Conservation (phyloP, 2,329 filamentous ascomycete species). For the Dothidotthia symphoricarpi region DNA sequence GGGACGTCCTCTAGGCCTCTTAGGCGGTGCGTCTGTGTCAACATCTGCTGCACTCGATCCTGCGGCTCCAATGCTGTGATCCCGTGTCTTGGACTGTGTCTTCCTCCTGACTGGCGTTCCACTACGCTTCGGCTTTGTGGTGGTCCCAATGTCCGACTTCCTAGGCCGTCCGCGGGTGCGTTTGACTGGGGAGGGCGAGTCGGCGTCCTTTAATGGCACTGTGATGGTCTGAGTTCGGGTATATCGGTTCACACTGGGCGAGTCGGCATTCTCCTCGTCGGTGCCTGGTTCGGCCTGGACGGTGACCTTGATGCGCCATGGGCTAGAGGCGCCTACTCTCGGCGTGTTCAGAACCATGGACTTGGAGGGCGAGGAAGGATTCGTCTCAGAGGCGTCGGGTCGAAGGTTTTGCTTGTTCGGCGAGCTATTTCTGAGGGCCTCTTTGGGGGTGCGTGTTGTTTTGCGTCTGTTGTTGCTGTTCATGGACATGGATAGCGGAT, state of each 20-base stretch:
- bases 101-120: slow-evolving; percentile 35
- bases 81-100: slow-evolving; percentile 25
- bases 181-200: slow-evolving; percentile 39
- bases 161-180: slow-evolving; percentile 38
- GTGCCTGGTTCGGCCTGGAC: slow-evolving; percentile 48
- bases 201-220: slow-evolving; percentile 44
- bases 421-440: slow-evolving; percentile 30
- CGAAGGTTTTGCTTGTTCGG: slow-evolving; percentile 30
- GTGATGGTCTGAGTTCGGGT: slow-evolving; percentile 40
- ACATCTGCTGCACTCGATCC: slow-evolving; percentile 25
- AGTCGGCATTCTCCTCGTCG: slow-evolving; percentile 33
- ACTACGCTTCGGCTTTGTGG: slow-evolving; percentile 29
- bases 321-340: slow-evolving; percentile 41
- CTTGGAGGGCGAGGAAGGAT: slow-evolving; percentile 43
- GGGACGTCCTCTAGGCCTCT: slow-evolving; percentile 35
- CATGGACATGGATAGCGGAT: slow-evolving; percentile 36
- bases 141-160: slow-evolving; percentile 35
- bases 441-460: slow-evolving; percentile 18
- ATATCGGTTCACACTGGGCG: slow-evolving; percentile 29
- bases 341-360: slow-evolving; percentile 48
- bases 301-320: slow-evolving; percentile 52
- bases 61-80: slow-evolving; percentile 14
- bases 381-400: slow-evolving; percentile 17
- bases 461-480: slow-evolving; percentile 26
- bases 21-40: slow-evolving; percentile 26